These are phyloP conservation scores for Discostella pseudostelligera DNA, from an alignment of 108 stramenopile genomes.

Conservation along the genomic window DNA sequence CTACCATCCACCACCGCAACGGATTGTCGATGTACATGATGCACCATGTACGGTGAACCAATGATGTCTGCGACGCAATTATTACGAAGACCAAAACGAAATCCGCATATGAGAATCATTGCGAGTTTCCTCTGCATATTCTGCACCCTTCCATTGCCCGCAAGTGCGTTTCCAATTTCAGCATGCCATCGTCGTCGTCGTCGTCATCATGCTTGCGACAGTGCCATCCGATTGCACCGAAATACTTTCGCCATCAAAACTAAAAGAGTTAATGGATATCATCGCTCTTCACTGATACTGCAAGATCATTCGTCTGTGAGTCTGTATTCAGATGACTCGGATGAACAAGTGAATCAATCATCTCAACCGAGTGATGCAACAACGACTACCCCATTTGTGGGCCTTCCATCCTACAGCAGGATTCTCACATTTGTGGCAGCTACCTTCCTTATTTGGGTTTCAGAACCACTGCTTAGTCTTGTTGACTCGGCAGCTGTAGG, in stretches of 20 bases:
- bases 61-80: no score
- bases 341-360: background rate
- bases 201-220: no score
- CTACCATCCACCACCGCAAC: no score
- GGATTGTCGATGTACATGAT: no score
- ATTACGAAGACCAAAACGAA: no score
- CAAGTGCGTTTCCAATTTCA: no score
- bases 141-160: background rate
- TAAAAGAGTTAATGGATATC: background rate
- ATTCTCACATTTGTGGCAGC: slow-evolving; percentile 64
- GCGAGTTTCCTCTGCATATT: background rate
- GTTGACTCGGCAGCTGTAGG: slow-evolving; percentile 94
- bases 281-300: background rate
- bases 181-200: no score
- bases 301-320: background rate
- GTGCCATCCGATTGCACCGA: no score
- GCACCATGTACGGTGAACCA: no score
- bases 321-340: slow-evolving; percentile 10
- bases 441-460: slow-evolving; percentile 86
- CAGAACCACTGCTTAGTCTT: slow-evolving; percentile 88
- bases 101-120: background rate
- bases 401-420: slow-evolving; percentile 62
- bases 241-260: no score
- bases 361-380: background rate
- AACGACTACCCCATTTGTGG: slow-evolving; percentile 30